A percentile compares a stretch with the other conserved stretches of the same genome.
Evolutionary conservation across 2,329 filamentous ascomycete species (phyloP).

Genomic region (Arthrinium puccinioides): DNA sequence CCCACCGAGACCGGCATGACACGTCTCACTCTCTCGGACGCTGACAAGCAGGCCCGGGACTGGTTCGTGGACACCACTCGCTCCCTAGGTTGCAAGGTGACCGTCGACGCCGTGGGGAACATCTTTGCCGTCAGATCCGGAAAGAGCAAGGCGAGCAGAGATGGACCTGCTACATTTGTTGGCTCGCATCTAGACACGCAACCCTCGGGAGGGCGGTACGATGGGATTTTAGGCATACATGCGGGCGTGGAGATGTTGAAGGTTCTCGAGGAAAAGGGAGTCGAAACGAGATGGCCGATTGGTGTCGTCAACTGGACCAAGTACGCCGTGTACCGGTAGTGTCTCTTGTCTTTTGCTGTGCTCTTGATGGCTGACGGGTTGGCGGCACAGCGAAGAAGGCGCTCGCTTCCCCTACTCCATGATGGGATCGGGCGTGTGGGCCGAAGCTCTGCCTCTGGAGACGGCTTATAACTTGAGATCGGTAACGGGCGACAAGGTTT

Average conservation of each 20-base stretch:
- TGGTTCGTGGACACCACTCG: constrained; percentile 65
- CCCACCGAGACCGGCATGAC: constrained; percentile 69
- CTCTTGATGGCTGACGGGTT: background rate
- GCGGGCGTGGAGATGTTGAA: constrained; percentile 68
- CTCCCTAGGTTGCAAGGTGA: constrained; percentile 58
- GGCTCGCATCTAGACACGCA: constrained; percentile 65
- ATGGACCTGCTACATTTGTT: constrained; percentile 57
- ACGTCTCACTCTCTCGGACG: constrained; percentile 62
- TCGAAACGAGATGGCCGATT: constrained; percentile 64
- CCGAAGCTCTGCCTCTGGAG: constrained; percentile 56
- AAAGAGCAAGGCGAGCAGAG: constrained; percentile 30
- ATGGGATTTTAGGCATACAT: constrained; percentile 69
- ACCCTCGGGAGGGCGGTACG: constrained; percentile 60
- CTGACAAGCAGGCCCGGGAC: constrained; percentile 63
- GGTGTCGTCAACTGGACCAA: constrained; percentile 77
- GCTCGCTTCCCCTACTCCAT: constrained; percentile 72
- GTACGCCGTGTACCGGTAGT: constrained; percentile 11
- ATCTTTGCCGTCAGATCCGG: constrained; percentile 69
- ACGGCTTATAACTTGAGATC: constrained; percentile 54
- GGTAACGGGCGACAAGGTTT: constrained; percentile 52
- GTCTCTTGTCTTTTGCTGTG: background rate
- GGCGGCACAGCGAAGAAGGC: constrained; percentile 61
- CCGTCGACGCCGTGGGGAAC: constrained; percentile 71
- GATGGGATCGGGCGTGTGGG: constrained; percentile 71
- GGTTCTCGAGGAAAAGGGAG: constrained; percentile 57